Evolutionary conservation across 305 asterid species (phyloP).

Genomic region (Rubia balearica): DNA sequence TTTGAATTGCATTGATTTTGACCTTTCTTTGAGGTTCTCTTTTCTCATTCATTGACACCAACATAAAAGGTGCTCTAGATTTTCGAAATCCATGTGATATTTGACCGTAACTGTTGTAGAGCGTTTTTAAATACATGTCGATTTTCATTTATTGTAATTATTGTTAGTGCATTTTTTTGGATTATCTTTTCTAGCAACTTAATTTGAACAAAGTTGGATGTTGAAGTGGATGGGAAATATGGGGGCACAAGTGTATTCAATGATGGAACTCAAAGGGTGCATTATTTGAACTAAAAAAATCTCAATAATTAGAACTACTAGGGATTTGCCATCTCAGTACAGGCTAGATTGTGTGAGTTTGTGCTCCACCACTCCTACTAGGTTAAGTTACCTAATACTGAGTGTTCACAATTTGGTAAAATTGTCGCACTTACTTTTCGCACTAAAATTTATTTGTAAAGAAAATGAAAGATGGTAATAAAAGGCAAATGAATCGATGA

Average conservation of each 20-base stretch:
- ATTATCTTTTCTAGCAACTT: too few species aligned
- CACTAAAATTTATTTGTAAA: too few species aligned
- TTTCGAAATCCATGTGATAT: too few species aligned
- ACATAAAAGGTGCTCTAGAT: not conserved
- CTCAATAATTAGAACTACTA: not conserved
- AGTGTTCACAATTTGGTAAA: too few species aligned
- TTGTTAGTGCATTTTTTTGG: not conserved
- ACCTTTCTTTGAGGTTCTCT: not conserved
- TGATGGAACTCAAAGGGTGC: not conserved
- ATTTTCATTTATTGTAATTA: not conserved
- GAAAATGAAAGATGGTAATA: too few species aligned
- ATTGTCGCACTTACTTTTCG: too few species aligned
- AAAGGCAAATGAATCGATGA: too few species aligned
- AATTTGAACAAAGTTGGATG: too few species aligned
- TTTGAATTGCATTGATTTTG: not conserved
- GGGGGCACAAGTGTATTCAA: not conserved
- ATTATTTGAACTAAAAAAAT: slow-evolving; percentile 1
- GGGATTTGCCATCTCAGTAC: slow-evolving; percentile 6
- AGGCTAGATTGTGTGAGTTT: slow-evolving; percentile 2
- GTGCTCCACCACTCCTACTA: not conserved
- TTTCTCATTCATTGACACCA: not conserved
- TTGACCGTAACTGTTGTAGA: too few species aligned
- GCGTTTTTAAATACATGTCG: not conserved
- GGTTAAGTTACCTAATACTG: not conserved
- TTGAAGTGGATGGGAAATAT: not conserved